phyloP scores from a whole-genome alignment of 768 basidiomycete species.

The Favolaschia claudopus region DNA sequence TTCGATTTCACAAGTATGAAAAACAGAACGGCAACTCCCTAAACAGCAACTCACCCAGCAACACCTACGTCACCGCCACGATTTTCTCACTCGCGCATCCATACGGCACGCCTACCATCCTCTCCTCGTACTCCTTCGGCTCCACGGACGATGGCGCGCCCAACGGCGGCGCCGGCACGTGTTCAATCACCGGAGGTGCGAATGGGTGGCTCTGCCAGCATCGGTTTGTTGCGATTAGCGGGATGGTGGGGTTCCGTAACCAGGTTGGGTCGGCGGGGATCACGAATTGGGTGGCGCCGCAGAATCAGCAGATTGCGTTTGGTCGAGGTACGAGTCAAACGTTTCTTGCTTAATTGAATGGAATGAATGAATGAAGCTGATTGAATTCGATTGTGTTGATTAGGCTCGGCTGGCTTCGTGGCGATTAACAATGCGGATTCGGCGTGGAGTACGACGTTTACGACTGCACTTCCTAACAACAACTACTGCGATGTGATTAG shows the following conservation, averaged over 20 bases:
- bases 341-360: background rate
- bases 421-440: conserved; percentile 72
- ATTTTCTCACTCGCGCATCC: conserved; percentile 74
- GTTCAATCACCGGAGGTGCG: conserved; percentile 56
- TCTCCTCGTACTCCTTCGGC: conserved; percentile 65
- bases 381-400: background rate
- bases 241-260: conserved; percentile 73
- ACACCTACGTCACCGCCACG: conserved; percentile 65
- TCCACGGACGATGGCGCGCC: conserved; percentile 65
- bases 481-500: conserved; percentile 72
- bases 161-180: conserved; percentile 59
- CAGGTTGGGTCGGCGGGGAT: conserved; percentile 59
- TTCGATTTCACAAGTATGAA: background rate
- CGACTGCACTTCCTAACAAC: conserved; percentile 63
- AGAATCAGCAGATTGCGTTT: conserved; percentile 69
- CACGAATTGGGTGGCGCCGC: conserved; percentile 65
- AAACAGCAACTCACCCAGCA: conserved; percentile 67
- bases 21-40: conserved; percentile 59
- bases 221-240: conserved; percentile 61
- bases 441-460: conserved; percentile 62
- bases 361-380: background rate
- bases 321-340: conserved; percentile 54
- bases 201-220: conserved; percentile 76
- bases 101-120: conserved; percentile 70
- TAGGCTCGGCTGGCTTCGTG: conserved; percentile 65